Evolutionary conservation across 2,329 filamentous ascomycete species (phyloP), one percentile per base, ranked within the genome.

Genomic region (Thyridium curvatum): DNA sequence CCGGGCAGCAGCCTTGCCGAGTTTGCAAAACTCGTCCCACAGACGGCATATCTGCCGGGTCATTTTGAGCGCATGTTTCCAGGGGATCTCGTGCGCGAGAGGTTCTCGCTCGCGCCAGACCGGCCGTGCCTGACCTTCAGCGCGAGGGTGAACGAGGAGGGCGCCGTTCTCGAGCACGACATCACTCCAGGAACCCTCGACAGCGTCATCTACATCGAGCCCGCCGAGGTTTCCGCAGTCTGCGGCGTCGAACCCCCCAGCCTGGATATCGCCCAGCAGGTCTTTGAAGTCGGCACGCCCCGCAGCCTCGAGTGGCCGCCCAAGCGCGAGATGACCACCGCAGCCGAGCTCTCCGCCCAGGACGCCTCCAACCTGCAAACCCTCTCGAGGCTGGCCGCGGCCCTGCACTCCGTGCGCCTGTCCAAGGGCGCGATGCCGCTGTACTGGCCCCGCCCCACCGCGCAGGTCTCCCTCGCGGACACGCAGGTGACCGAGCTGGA

Each of bases 61-160:
- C 70, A 77, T 49, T 66, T 69, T 16, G 62, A 71, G 37, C 65
- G 70, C 36, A 84, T 85, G 78, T 59, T 84, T 35, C 69, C 72
- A 7, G 49, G 64, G n/a, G 55, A 61, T 28, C 50, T 73, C 17
- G 64, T 74, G n/a, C 55, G 59, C n/a, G 53, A 67, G 18, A 54
- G 59, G 18, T 74, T 79, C 45, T 83, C 80, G 31, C 61, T 85
- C 18, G 69, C 62, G 3, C 53, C 66, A 8, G 60, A 65, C 38
- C 59, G 62, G 18, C 74, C 71, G 2, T 72, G 72, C 34, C 63
- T 84, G 35, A 83, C 79, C 0, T 82, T 84, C 50, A 83, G 78
- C 44, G 71, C 75, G 5, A 70, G 66, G 36, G 62, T 84, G 16
- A 70, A 76, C 46, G 32, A 34, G 14, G 21, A 61, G 1, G 80